Percentiles rank a stretch among this genome's conserved stretches.
phyloP scores from a whole-genome alignment of 495 filamentous ascomycete species.

The Coniosporium apollinis region DNA sequence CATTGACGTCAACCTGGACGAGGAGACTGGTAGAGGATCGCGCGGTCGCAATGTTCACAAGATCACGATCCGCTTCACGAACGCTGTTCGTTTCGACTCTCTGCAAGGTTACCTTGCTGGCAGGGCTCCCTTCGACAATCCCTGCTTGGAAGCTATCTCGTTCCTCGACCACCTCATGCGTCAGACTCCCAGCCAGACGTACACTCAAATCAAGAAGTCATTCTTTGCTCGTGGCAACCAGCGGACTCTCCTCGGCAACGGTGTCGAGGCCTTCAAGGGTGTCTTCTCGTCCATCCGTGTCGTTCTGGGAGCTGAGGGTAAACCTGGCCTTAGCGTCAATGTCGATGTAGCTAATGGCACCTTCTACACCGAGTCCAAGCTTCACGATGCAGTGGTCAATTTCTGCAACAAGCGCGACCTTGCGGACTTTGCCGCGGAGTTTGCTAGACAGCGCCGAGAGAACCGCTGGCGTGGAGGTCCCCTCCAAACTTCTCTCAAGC shows the following conservation, averaged over 20 bases:
- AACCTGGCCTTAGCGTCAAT: conserved; percentile 40
- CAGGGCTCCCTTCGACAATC: conserved; percentile 38
- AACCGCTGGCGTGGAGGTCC: too few species aligned
- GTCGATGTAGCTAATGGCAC: conserved; percentile 65
- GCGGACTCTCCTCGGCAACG: conserved; percentile 30
- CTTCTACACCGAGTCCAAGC: conserved; percentile 38
- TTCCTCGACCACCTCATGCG: conserved; percentile 84
- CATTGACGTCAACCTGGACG: conserved; percentile 48
- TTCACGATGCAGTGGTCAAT: conserved; percentile 12
- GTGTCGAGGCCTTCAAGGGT: conserved; percentile 66
- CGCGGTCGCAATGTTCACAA: conserved; percentile 30
- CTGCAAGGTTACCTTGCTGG: conserved; percentile 49
- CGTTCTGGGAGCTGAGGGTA: conserved; percentile 29
- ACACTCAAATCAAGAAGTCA: conserved; percentile 53
- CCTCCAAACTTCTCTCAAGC: conserved; percentile 32
- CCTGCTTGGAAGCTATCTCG: conserved; percentile 63
- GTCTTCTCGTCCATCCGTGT: conserved; percentile 67
- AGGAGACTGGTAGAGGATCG: conserved; percentile 23
- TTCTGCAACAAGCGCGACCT: conserved; percentile 8
- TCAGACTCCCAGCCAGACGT: conserved; percentile 46
- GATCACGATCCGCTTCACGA: conserved; percentile 41
- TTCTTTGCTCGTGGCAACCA: conserved; percentile 44
- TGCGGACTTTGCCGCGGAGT: conserved; percentile 11
- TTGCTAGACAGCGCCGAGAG: conserved; percentile 29
- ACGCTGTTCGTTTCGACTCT: conserved; percentile 42